Conservation (phyloP, 169 alveolate species). For the Cryptosporidium meleagridis region DNA sequence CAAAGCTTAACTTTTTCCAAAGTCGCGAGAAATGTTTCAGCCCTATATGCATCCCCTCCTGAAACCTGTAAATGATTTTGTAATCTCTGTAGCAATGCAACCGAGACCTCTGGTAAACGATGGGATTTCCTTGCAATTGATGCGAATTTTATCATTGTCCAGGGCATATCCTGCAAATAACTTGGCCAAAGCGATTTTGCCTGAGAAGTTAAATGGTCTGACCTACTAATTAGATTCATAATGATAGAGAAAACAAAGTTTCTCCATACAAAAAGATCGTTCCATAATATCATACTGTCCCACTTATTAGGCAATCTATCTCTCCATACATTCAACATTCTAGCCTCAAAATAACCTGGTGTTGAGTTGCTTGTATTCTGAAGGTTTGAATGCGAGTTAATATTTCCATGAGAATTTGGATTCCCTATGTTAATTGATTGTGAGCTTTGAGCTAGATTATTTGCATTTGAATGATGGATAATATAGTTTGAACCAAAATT, state of each 20-base stretch:
- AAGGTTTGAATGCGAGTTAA: not conserved
- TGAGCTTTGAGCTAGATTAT: not conserved
- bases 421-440: not conserved
- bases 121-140: constrained; percentile 81
- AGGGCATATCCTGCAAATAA: constrained; percentile 80
- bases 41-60: constrained; percentile 74
- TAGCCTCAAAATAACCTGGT: constrained; percentile 72
- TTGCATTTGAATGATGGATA: not conserved
- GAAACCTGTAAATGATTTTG: constrained; percentile 76
- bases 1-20: constrained; percentile 69
- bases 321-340: constrained; percentile 80
- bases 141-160: constrained; percentile 83
- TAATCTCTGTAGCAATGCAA: constrained; percentile 80
- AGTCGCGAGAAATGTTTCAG: constrained; percentile 71
- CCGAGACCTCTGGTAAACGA: constrained; percentile 80
- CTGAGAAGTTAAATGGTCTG: constrained; percentile 64
- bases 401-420: constrained; percentile 22
- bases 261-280: constrained; percentile 80
- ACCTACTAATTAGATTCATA: constrained; percentile 46
- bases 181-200: constrained; percentile 75
- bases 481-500: constrained; percentile 16
- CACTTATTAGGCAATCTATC: constrained; percentile 77
- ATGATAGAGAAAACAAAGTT: constrained; percentile 77
- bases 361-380: constrained; percentile 16
- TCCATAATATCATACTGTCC: constrained; percentile 81